These are phyloP conservation scores for Solanum sejunctum DNA, from an alignment of 257 asterid genomes.

Conservation along the genomic window DNA sequence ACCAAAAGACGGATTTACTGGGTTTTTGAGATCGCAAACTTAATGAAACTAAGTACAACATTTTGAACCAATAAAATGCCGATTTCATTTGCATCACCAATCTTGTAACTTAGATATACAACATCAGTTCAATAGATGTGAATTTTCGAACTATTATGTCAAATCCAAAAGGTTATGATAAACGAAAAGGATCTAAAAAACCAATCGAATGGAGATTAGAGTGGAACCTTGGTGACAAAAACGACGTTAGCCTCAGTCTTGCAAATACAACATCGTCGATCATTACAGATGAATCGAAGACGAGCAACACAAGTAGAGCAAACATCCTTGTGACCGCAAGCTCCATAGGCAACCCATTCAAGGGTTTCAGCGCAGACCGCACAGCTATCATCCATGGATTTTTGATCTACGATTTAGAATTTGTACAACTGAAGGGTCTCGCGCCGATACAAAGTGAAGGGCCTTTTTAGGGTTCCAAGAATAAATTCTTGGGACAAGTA, in stretches of 20 bases:
- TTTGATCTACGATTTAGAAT: background rate
- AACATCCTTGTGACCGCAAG: conserved; percentile 94
- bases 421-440: background rate
- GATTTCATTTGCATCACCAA: background rate
- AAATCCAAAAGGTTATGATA: background rate
- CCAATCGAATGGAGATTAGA: background rate
- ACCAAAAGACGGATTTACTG: background rate
- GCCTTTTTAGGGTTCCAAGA: background rate
- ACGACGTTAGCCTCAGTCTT: conserved; percentile 60
- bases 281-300: conserved; percentile 91
- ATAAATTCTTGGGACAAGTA: background rate
- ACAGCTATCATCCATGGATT: conserved; percentile 85
- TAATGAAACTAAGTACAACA: background rate
- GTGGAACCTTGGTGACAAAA: conserved; percentile 75
- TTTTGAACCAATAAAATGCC: background rate
- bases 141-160: background rate
- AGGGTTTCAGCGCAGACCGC: conserved; percentile 93
- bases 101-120: background rate
- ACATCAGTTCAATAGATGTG: background rate
- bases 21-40: background rate
- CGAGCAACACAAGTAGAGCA: conserved; percentile 99
- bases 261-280: conserved; percentile 94
- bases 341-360: conserved; percentile 96
- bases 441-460: background rate
- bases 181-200: background rate